Evolutionary conservation across 106 monocot genomes (phyloP).

Genomic region (Dendrobium huoshanense): DNA sequence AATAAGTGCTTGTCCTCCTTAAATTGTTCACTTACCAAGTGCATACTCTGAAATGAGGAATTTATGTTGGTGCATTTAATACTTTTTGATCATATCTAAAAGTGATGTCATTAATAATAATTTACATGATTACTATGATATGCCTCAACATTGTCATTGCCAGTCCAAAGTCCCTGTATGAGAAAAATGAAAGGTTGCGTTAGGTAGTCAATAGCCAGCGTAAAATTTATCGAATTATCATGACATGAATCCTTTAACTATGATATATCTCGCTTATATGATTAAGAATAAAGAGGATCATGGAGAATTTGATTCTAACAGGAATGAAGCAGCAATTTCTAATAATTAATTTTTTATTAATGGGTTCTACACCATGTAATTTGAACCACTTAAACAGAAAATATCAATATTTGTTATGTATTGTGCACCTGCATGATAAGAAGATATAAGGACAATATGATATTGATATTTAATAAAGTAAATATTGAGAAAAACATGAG

Average conservation of each 20-base stretch:
- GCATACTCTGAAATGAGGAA: neutral
- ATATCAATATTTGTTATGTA: neutral
- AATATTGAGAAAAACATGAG: neutral
- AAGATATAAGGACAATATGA: neutral
- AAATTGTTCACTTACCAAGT: too few species aligned
- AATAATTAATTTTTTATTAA: neutral
- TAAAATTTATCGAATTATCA: too few species aligned
- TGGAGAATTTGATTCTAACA: neutral
- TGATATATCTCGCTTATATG: neutral
- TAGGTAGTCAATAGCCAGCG: too few species aligned
- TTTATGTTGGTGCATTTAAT: neutral
- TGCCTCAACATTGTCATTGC: too few species aligned
- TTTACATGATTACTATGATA: neutral
- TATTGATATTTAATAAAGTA: neutral
- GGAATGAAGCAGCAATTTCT: neutral
- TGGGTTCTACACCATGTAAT: neutral
- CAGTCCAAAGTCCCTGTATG: too few species aligned
- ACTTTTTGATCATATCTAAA: neutral
- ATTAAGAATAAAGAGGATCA: constrained; percentile 1
- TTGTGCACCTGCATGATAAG: neutral
- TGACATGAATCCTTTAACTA: neutral
- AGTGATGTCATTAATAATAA: neutral
- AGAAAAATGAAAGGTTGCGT: too few species aligned
- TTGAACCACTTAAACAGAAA: neutral
- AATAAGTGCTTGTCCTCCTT: too few species aligned